Evolutionary conservation across 2,329 filamentous ascomycete species (phyloP), one percentile per base, ranked within the genome.

Genomic region (Epichloe scottii): DNA sequence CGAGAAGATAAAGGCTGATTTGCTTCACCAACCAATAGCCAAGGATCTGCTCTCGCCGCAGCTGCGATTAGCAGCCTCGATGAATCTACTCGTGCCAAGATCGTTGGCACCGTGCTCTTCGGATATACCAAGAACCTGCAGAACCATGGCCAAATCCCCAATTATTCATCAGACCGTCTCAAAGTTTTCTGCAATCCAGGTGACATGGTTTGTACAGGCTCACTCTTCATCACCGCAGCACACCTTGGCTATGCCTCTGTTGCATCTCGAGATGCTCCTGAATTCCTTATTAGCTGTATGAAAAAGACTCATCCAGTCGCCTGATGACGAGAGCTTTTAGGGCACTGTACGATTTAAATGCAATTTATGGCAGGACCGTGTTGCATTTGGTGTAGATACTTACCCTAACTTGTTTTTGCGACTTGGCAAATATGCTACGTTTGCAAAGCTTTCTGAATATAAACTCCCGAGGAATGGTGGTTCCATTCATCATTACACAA

Each of bases 11-110:
- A 11, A 43, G 17, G 6, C 40, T 38, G 19, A 33, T n/a, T 21
- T 14, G n/a, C 7, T 26, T 6, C 21, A 11, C 10, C 17, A 38
- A 19, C 12, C 8, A 23, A 17, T 7, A 62, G 65, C 45, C 64
- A 74, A 58, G 72, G 72, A 33, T 66, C 68, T 3, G 72, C 72
- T 2, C 66, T 75, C 48, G 65, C 71, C n/a, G 64, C 67, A 21
- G 63, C 64, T 38, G 59, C 69, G 7, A 58, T 75, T 45, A 59
- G 63, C 11, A 60, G 65, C n/a, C 58, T 72, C 21, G 52, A 56
- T 44, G 47, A 54, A 3, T 30, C 53, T 19, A 55, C 68, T 48
- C 58, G 62, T 26, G 54, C 65, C 33, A 62, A 70, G 60, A 60
- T 71, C 52, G 66, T 63, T 43, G 68, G 63, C 21, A 59, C 61